These are phyloP conservation scores for Cicer yamashitae DNA, from an alignment of 306 rosid genomes.

Conservation along the genomic window DNA sequence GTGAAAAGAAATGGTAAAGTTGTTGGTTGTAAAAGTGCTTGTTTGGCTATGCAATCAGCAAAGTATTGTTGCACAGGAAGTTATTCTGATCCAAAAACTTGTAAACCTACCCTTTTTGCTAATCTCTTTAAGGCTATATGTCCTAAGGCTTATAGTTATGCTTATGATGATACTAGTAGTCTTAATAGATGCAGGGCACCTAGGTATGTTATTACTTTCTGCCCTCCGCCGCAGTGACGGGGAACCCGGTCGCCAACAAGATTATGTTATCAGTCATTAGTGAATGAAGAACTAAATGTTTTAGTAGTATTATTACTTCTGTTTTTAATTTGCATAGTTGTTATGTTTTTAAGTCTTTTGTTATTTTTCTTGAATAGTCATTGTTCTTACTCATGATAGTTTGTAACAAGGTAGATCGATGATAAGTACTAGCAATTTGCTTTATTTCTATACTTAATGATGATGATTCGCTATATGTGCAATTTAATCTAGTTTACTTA, in stretches of 20 bases:
- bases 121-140: conserved; percentile 93
- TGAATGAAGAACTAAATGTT: conserved; percentile 31
- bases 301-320: conserved; percentile 4
- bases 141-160: conserved; percentile 96
- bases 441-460: background rate
- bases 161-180: conserved; percentile 88
- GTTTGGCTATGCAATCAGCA: conserved; percentile 95
- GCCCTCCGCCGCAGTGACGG: conserved; percentile 65
- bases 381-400: conserved; percentile 14
- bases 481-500: conserved; percentile 30
- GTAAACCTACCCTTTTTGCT: conserved; percentile 91
- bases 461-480: conserved; percentile 29
- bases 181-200: conserved; percentile 90
- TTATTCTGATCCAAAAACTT: conserved; percentile 74
- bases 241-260: background rate
- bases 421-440: conserved; percentile 9
- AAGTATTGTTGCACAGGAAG: conserved; percentile 92
- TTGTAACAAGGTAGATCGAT: conserved; percentile 9
- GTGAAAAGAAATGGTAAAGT: conserved; percentile 73
- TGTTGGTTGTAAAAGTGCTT: conserved; percentile 96
- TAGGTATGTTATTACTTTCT: conserved; percentile 85
- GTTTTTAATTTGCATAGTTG: conserved; percentile 26
- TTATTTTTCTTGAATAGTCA: conserved; percentile 10
- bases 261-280: conserved; percentile 15
- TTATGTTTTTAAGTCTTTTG: conserved; percentile 12